These are phyloP conservation scores for Fusarium sp. DNA, from an alignment of 2,329 filamentous ascomycete species.

Conservation along the genomic window DNA sequence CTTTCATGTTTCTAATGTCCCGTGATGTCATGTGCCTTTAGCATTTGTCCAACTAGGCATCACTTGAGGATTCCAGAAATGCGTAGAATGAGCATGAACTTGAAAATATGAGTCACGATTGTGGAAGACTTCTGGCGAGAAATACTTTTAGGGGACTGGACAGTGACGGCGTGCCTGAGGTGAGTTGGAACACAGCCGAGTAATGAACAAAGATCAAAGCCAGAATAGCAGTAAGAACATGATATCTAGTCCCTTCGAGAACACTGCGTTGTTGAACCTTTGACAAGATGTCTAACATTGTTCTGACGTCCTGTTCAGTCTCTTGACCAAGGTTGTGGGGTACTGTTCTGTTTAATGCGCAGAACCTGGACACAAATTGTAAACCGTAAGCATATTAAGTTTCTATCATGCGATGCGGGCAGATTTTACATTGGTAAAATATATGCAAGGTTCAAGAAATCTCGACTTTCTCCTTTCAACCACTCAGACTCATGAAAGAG, in stretches of 20 bases:
- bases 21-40: too few relatives aligned
- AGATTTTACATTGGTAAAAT: rapidly evolving
- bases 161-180: not conserved
- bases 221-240: not conserved
- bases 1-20: too few relatives aligned
- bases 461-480: rapidly evolving
- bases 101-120: too few relatives aligned
- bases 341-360: not conserved
- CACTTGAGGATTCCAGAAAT: too few relatives aligned
- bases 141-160: too few relatives aligned
- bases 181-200: rapidly evolving
- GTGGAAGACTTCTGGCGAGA: too few relatives aligned
- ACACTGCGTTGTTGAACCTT: rapidly evolving
- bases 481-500: not conserved
- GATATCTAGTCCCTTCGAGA: rapidly evolving
- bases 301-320: not conserved
- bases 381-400: not conserved
- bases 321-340: not conserved
- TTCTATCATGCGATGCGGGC: not conserved
- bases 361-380: not conserved
- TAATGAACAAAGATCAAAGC: not conserved
- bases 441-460: not conserved
- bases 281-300: not conserved
- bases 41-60: too few relatives aligned
- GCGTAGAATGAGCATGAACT: rapidly evolving